Evolutionary conservation across 805 yeast species (phyloP).

Genomic region (Suhomyces sp.): DNA sequence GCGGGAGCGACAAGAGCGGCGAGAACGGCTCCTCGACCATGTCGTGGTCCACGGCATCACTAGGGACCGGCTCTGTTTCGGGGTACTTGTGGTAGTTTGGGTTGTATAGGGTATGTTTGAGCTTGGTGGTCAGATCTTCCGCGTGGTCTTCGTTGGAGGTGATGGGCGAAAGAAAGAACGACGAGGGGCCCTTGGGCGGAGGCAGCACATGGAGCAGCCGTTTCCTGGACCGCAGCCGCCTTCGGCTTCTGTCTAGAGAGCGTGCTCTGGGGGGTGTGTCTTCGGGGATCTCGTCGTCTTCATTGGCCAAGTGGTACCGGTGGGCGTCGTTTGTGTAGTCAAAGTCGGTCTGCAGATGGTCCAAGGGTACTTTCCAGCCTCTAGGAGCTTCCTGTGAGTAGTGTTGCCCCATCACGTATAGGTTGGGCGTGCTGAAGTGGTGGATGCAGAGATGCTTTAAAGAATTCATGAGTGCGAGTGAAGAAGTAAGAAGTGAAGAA

Average conservation of each 20-base stretch:
- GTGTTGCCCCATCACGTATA: slow-evolving; percentile 6
- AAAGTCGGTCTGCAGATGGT: background rate
- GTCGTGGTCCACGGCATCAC: background rate
- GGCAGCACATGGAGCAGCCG: slow-evolving; percentile 4
- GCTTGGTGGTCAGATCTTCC: background rate
- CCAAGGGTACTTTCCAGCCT: background rate
- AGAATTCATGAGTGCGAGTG: background rate
- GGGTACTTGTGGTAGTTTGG: no score
- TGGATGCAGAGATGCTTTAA: background rate
- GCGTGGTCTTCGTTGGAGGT: slow-evolving; percentile 7
- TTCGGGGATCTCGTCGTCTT: background rate
- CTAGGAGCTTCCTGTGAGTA: background rate
- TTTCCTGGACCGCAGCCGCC: slow-evolving; percentile 1
- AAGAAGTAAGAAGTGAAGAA: no score
- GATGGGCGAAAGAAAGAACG: slow-evolving; percentile 9
- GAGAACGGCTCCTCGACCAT: slow-evolving; percentile 3
- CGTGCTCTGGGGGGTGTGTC: background rate
- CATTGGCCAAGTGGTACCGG: background rate
- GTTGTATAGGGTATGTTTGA: background rate
- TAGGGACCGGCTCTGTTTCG: no score
- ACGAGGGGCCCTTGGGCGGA: slow-evolving; percentile 2
- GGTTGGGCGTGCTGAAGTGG: slow-evolving; percentile 5
- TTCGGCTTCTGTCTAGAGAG: background rate
- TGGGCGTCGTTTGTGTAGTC: background rate
- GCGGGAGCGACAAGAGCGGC: slow-evolving; percentile 40